Evolutionary conservation across 2,329 filamentous ascomycete genomes (phyloP), one percentile per base, ranked within the genome.

Genomic region (Hypocreales sp.): DNA sequence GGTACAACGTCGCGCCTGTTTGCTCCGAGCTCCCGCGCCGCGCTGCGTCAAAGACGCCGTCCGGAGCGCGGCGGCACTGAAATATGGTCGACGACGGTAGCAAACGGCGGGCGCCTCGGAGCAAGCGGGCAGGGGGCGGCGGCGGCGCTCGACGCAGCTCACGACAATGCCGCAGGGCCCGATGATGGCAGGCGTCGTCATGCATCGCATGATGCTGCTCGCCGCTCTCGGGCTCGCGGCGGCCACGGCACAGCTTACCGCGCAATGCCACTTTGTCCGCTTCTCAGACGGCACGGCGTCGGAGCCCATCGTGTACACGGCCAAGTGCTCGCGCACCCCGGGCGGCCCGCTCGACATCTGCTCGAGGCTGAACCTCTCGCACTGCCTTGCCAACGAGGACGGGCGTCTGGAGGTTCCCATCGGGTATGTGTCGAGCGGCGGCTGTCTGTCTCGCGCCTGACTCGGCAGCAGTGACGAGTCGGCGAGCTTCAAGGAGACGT

Each of bases 351-450:
- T 14, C 4, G 24, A 32, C 5, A 16, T 26, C 9, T 32, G 30
- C 22, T 32, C 30, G 12, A 15, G 19, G 30, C 15, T 32, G 7
- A 8, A 26, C 10, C 26, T 32, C 10, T 21, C 16, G 3, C 21
- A 24, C 19, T 32, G 30, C 15, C 27, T 32, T 5, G 12, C 14
- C 14, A 32, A 32, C 10, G 8, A 20, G 3, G 21, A 32, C 9
- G 30, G 30, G 5, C 3, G 12, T 16, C 20, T 32, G 12, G 8
- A 11, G 21, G n/a, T 7, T 16, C n/a, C 27, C 8, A 9, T 8
- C 8, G 15, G 22, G 27, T 29, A 32, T 8, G 26, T 29, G 4
- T 20, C 6, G 22, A 20, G 17, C 22, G 22, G 15, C n/a, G 13
- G 10, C 12, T 15, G 11, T n/a, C 11, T 4, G 10, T 6, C 15